Percentiles rank a stretch among this genome's conserved stretches.
These are phyloP conservation scores for Emergomyces africanus DNA, from an alignment of 2,329 filamentous ascomycete genomes.

Conservation along the genomic window DNA sequence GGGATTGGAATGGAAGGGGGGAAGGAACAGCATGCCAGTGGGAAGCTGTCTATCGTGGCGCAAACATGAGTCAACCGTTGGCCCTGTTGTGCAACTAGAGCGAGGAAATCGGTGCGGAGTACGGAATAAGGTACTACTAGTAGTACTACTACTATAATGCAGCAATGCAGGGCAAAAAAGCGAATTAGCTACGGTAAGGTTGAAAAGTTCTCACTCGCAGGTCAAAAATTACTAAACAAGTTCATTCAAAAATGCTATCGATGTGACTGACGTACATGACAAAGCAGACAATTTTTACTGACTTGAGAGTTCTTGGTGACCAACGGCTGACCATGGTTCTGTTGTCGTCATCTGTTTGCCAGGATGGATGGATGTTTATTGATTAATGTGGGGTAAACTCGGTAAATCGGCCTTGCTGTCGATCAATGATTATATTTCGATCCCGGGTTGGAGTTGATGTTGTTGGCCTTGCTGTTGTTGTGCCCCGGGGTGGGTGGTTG, in stretches of 20 bases:
- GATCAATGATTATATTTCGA: not conserved
- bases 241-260: not conserved
- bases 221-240: not conserved
- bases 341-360: not conserved
- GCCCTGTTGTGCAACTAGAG: not conserved
- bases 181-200: not conserved
- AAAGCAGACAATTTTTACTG: not conserved
- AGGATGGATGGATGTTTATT: not conserved
- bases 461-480: not conserved
- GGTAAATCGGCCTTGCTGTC: not conserved
- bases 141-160: not conserved
- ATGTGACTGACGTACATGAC: not conserved
- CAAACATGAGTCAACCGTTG: constrained; percentile 1
- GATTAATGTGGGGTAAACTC: not conserved
- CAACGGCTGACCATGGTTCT: not conserved
- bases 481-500: not conserved
- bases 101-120: not conserved
- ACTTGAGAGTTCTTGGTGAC: not conserved
- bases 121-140: too few relatives aligned
- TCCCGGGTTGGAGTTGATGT: not conserved
- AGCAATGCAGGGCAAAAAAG: not conserved
- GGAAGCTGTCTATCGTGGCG: not conserved
- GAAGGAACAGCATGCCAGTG: not conserved
- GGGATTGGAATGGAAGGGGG: not conserved
- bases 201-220: not conserved